Conservation (phyloP, 2,329 filamentous ascomycete species). For the Ustilaginoidea virens region DNA sequence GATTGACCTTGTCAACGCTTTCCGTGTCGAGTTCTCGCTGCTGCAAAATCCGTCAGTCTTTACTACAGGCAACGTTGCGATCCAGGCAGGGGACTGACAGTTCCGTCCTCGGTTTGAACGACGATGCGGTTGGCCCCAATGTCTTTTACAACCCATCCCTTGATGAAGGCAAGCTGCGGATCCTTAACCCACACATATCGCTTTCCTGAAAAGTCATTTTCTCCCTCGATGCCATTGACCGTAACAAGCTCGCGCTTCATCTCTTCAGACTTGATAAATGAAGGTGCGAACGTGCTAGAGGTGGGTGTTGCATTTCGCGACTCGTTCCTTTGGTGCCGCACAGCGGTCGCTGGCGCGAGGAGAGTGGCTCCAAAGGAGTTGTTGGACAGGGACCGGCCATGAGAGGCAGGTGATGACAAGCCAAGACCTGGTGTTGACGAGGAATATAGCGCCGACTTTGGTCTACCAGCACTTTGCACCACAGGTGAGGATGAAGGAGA, state of each 20-base stretch:
- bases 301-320: constrained; percentile 49
- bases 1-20: constrained; percentile 95
- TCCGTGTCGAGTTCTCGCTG: constrained; percentile 79
- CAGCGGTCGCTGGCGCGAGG: constrained; percentile 19
- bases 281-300: constrained; percentile 81
- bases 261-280: constrained; percentile 86
- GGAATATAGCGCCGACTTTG: constrained; percentile 61
- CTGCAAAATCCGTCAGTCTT: constrained; percentile 24
- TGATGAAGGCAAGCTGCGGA: constrained; percentile 72
- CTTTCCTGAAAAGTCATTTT: constrained; percentile 97
- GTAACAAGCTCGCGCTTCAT: constrained; percentile 40
- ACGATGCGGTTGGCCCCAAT: constrained; percentile 51
- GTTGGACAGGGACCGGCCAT: constrained; percentile 55
- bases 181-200: constrained; percentile 97
- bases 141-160: constrained; percentile 84
- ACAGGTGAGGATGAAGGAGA: constrained; percentile 40
- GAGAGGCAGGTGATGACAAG: constrained; percentile 28
- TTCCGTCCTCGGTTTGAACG: constrained; percentile 89
- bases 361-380: constrained; percentile 30
- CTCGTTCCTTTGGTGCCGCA: constrained; percentile 32
- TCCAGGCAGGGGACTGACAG: constrained; percentile 47
- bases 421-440: constrained; percentile 34
- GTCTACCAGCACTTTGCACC: constrained; percentile 37
- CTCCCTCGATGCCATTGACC: constrained; percentile 71
- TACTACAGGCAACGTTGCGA: too few relatives aligned